Conservation (phyloP, 176 grass and related monocot genomes). For the Panicum miliaceum region DNA sequence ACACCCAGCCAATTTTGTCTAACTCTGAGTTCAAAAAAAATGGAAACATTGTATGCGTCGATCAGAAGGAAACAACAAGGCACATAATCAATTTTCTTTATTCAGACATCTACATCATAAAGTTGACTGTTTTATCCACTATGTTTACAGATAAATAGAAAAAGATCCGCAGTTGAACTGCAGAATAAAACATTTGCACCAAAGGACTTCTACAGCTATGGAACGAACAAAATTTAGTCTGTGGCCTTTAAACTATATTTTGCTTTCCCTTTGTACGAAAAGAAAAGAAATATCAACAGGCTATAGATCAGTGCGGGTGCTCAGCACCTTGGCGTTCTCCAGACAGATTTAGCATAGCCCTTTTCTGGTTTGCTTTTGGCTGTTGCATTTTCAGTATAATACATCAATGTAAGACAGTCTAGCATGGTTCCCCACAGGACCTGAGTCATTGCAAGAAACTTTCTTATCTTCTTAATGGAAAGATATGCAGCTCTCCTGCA, state of each 20-base stretch:
- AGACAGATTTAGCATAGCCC: not conserved
- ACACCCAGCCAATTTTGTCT: conserved; percentile 21
- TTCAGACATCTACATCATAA: conserved; percentile 44
- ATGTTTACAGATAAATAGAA: conserved; percentile 44
- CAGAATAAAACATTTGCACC: not conserved
- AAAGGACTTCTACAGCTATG: conserved; percentile 27
- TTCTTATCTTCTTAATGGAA: not conserved
- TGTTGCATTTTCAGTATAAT: not conserved
- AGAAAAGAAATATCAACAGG: conserved; percentile 15
- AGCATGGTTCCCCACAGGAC: not conserved
- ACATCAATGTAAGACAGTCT: not conserved
- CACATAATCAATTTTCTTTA: conserved; percentile 30
- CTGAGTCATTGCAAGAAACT: not conserved
- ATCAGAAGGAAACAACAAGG: conserved; percentile 6
- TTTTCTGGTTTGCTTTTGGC: not conserved
- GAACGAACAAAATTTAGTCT: not conserved
- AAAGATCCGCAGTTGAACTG: conserved; percentile 14
- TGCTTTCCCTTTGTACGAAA: conserved; percentile 15
- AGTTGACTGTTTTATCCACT: conserved; percentile 37
- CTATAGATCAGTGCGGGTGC: not conserved
- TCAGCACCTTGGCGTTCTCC: not conserved
- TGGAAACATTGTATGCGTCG: conserved; percentile 32
- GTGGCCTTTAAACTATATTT: conserved; percentile 22
- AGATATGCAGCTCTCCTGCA: not conserved
- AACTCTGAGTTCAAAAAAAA: conserved; percentile 3